phyloP scores from a whole-genome alignment of 257 asterid species.

The Eucommia ulmoides region DNA sequence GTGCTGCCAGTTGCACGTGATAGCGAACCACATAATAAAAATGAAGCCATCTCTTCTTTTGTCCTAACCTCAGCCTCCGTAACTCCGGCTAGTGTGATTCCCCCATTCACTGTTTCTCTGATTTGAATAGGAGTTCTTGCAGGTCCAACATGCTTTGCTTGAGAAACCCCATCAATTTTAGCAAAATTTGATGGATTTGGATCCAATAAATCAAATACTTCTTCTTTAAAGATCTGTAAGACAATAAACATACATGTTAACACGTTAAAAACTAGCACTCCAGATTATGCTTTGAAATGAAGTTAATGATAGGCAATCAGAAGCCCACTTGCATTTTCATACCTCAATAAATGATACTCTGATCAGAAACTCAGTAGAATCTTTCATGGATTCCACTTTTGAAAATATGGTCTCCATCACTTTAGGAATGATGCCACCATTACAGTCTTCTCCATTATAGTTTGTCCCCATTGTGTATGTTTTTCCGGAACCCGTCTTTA shows the following conservation, averaged over 20 bases:
- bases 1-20: conserved; percentile 98
- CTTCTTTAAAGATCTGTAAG: conserved; percentile 87
- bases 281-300: background rate
- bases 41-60: conserved; percentile 86
- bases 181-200: conserved; percentile 20
- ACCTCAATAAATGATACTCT: conserved; percentile 97
- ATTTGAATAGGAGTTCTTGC: conserved; percentile 88
- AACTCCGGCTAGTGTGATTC: conserved; percentile 89
- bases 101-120: conserved; percentile 79
- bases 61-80: conserved; percentile 88
- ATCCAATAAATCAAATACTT: conserved; percentile 81
- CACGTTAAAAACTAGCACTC: background rate
- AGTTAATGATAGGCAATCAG: background rate
- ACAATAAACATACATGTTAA: conserved; percentile 3
- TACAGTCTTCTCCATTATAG: conserved; percentile 77
- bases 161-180: conserved; percentile 24
- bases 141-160: conserved; percentile 33
- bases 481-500: conserved; percentile 94
- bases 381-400: conserved; percentile 44
- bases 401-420: conserved; percentile 84
- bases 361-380: conserved; percentile 57
- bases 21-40: conserved; percentile 68
- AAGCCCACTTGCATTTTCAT: conserved; percentile 1
- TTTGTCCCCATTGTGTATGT: conserved; percentile 98
- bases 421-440: conserved; percentile 65